Evolutionary conservation across 768 basidiomycete genomes (phyloP).

Genomic region (Hericium rajendrae): DNA sequence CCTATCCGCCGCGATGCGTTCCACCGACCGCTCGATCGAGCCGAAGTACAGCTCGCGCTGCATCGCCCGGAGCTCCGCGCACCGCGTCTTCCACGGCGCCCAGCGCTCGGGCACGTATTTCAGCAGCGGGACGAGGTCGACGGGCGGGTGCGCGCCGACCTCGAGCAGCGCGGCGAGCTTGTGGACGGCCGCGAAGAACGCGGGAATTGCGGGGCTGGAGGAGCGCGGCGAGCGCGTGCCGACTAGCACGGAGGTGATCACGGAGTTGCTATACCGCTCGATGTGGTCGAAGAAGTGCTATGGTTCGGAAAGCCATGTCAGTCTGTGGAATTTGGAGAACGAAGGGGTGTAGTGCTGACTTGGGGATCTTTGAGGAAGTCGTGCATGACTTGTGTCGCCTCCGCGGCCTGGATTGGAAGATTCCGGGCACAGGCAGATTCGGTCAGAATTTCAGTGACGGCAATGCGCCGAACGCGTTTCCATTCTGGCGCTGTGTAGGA

Average conservation of each 20-base stretch:
- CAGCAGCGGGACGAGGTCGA: conserved; percentile 27
- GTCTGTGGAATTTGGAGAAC: not conserved
- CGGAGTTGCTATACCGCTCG: conserved; percentile 22
- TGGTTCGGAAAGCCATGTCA: not conserved
- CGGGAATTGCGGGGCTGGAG: conserved; percentile 16
- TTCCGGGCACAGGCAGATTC: conserved; percentile 13
- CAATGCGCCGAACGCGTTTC: not conserved
- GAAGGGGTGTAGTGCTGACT: conserved; percentile 8
- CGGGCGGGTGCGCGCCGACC: conserved; percentile 27
- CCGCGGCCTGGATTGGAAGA: conserved; percentile 21
- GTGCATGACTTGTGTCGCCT: conserved; percentile 21
- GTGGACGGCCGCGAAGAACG: conserved; percentile 21
- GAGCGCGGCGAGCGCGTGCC: conserved; percentile 23
- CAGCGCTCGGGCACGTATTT: conserved; percentile 25
- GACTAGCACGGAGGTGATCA: conserved; percentile 23
- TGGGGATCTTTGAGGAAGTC: conserved; percentile 21
- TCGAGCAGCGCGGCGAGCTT: conserved; percentile 20
- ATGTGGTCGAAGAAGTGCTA: conserved; percentile 24
- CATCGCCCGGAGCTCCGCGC: conserved; percentile 13
- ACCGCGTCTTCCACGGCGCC: conserved; percentile 25
- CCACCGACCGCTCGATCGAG: conserved; percentile 19
- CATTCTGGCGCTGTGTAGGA: not conserved
- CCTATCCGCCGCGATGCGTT: conserved; percentile 4
- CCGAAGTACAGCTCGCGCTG: conserved; percentile 24
- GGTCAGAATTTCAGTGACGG: conserved; percentile 10